Conservation (phyloP, 768 basidiomycete species). For the Macrolepiota albuminosa region DNA sequence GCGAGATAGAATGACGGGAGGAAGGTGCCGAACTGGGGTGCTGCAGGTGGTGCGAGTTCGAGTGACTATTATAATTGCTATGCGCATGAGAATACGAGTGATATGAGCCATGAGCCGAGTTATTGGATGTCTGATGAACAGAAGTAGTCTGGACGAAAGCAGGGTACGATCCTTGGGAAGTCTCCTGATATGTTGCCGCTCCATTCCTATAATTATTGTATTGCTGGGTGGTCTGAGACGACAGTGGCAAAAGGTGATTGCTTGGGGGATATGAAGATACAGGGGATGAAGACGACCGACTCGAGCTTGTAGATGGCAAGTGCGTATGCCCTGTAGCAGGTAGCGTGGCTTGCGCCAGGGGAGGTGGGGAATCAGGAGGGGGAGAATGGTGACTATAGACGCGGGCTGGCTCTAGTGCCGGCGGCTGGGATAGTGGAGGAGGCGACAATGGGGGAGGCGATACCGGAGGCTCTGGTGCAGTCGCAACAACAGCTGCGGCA, state of each 20-base stretch:
- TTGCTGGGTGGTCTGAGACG: slow-evolving; percentile 20
- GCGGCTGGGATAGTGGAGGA: slow-evolving; percentile 34
- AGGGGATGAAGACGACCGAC: slow-evolving; percentile 43
- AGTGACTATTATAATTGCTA: slow-evolving; percentile 19
- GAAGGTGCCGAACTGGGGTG: slow-evolving; percentile 26
- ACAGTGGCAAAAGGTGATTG: slow-evolving; percentile 20
- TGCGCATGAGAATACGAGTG: slow-evolving; percentile 31
- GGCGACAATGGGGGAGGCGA: slow-evolving; percentile 26
- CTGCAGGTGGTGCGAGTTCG: slow-evolving; percentile 13
- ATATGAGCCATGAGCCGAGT: slow-evolving; percentile 19
- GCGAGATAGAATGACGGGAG: slow-evolving; percentile 58
- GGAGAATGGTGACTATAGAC: slow-evolving; percentile 31
- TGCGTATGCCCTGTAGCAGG: slow-evolving; percentile 37
- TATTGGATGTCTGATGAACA: slow-evolving; percentile 22
- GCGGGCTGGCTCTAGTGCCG: slow-evolving; percentile 41
- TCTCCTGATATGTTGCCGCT: slow-evolving; percentile 42
- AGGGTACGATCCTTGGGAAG: slow-evolving; percentile 30
- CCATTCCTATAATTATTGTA: slow-evolving; percentile 33
- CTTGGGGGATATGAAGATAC: slow-evolving; percentile 37
- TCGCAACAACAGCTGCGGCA: slow-evolving; percentile 13
- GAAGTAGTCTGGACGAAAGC: slow-evolving; percentile 35
- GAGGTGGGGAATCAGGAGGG: slow-evolving; percentile 53
- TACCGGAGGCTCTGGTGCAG: slow-evolving; percentile 20
- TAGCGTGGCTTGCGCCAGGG: slow-evolving; percentile 47
- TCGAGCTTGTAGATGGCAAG: slow-evolving; percentile 28